Evolutionary conservation across 2,329 filamentous ascomycete genomes (phyloP).

Genomic region (Neofusicoccum umdonicola): DNA sequence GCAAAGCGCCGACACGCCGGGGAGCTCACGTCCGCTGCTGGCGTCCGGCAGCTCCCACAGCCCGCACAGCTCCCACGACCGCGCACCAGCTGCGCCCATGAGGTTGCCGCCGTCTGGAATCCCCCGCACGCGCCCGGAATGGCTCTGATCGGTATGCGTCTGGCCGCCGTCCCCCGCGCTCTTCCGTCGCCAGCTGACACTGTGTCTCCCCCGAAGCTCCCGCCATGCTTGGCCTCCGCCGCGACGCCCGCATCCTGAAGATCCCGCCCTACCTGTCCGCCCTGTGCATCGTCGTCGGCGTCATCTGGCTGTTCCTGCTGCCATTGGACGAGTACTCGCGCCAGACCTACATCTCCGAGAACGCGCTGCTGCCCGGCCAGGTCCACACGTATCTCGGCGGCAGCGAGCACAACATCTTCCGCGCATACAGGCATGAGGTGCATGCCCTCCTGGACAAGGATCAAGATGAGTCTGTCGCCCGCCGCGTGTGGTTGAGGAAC

Average conservation of each 20-base stretch:
- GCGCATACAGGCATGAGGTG: conserved; percentile 84
- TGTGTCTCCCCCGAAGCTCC: conserved; percentile 31
- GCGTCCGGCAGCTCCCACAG: neutral
- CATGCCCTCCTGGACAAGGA: conserved; percentile 55
- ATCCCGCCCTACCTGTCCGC: conserved; percentile 85
- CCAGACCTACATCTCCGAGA: conserved; percentile 94
- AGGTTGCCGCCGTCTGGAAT: neutral
- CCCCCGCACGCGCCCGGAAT: conserved; percentile 23
- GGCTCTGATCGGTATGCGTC: conserved; percentile 35
- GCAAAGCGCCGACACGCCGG: conserved; percentile 12
- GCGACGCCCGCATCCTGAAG: conserved; percentile 77
- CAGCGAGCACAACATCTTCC: conserved; percentile 91
- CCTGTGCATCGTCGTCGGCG: conserved; percentile 78
- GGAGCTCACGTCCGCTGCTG: neutral
- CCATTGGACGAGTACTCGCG: conserved; percentile 89
- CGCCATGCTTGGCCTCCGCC: conserved; percentile 67
- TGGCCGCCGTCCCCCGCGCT: neutral
- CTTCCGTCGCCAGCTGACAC: conserved; percentile 24
- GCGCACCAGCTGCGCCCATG: neutral
- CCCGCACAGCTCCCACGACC: neutral
- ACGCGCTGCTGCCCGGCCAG: conserved; percentile 90
- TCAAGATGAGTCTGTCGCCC: conserved; percentile 34
- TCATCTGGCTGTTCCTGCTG: conserved; percentile 85
- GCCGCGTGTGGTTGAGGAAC: neutral
- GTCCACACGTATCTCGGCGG: conserved; percentile 97